Percentiles rank a stretch among this genome's conserved stretches.
phyloP scores from a whole-genome alignment of 2,329 filamentous ascomycete genomes.

The Pseudocercospora macadamiae region DNA sequence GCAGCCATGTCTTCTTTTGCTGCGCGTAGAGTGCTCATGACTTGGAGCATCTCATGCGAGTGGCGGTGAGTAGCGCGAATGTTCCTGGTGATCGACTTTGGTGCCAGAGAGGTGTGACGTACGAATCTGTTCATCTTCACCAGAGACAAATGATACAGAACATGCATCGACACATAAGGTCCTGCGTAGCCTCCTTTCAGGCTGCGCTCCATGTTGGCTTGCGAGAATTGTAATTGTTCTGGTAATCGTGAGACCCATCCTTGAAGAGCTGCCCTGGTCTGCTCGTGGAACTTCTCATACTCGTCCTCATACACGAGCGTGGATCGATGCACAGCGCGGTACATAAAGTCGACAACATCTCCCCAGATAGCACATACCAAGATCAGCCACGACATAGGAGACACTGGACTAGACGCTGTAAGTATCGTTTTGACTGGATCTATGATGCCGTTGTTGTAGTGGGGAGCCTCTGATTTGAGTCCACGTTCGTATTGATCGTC shows the following conservation, averaged over 20 bases:
- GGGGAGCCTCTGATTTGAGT: constrained; percentile 59
- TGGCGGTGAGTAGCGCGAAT: constrained; percentile 56
- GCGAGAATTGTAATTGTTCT: constrained; percentile 56
- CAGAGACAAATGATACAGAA: constrained; percentile 66
- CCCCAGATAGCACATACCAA: constrained; percentile 68
- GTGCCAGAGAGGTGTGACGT: constrained; percentile 48
- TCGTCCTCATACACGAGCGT: constrained; percentile 47
- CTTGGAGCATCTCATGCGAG: constrained; percentile 56
- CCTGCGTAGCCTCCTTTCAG: constrained; percentile 59
- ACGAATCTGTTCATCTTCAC: constrained; percentile 68
- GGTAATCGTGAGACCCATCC: constrained; percentile 65
- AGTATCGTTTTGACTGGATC: constrained; percentile 37
- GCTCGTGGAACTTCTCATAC: constrained; percentile 57
- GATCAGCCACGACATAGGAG: constrained; percentile 63
- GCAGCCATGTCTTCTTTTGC: constrained; percentile 28
- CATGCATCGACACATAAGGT: constrained; percentile 65
- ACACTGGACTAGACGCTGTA: constrained; percentile 45
- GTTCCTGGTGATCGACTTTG: constrained; percentile 49
- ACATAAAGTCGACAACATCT: constrained; percentile 63
- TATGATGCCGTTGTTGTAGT: constrained; percentile 60
- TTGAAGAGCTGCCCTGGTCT: constrained; percentile 56
- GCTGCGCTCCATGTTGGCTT: constrained; percentile 61
- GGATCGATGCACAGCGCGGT: constrained; percentile 54
- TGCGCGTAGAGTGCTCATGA: constrained; percentile 28
- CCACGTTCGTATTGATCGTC: constrained; percentile 65